Percentiles rank a stretch among this genome's conserved stretches.
These are phyloP conservation scores for Phytophthora megakarya DNA, from an alignment of 352 stramenopile genomes.

Conservation along the genomic window DNA sequence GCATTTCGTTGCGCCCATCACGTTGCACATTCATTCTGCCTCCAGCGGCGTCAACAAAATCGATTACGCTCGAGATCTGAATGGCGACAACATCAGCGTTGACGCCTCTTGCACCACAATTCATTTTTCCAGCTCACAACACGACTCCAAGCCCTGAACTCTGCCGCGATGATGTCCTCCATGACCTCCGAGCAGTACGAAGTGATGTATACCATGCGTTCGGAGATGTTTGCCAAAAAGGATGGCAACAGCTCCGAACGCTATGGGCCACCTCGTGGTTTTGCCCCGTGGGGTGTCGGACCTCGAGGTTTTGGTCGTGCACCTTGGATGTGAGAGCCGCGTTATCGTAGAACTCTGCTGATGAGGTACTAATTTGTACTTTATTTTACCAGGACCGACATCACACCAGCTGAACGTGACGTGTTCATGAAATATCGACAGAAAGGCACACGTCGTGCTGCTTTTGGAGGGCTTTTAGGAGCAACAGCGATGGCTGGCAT, in stretches of 20 bases:
- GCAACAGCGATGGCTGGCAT: constrained; percentile 26
- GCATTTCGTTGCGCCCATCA: too few species aligned
- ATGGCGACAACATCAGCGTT: neutral
- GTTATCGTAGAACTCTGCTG: neutral
- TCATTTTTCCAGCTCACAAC: neutral
- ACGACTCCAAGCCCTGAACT: neutral
- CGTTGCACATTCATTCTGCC: constrained; percentile 16
- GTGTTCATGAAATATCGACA: constrained; percentile 24
- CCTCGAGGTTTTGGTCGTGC: constrained; percentile 11
- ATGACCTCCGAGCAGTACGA: constrained; percentile 17
- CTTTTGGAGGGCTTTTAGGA: constrained; percentile 22
- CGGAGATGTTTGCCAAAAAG: constrained; percentile 25
- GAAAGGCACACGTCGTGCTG: constrained; percentile 15
- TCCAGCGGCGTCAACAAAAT: constrained; percentile 2
- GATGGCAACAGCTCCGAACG: neutral
- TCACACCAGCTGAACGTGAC: constrained; percentile 19
- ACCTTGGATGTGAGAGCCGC: constrained; percentile 5
- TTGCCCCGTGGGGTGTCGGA: constrained; percentile 5
- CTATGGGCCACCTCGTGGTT: constrained; percentile 7
- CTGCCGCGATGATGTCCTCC: constrained; percentile 5
- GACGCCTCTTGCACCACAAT: neutral
- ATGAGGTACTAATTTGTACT: neutral
- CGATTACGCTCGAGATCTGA: constrained; percentile 1
- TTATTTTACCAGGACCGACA: constrained; percentile 10
- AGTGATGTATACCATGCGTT: constrained; percentile 27